Evolutionary conservation across 768 basidiomycete species (phyloP), one percentile per base, ranked within the genome.

Genomic region (Lyophyllum shimeji): DNA sequence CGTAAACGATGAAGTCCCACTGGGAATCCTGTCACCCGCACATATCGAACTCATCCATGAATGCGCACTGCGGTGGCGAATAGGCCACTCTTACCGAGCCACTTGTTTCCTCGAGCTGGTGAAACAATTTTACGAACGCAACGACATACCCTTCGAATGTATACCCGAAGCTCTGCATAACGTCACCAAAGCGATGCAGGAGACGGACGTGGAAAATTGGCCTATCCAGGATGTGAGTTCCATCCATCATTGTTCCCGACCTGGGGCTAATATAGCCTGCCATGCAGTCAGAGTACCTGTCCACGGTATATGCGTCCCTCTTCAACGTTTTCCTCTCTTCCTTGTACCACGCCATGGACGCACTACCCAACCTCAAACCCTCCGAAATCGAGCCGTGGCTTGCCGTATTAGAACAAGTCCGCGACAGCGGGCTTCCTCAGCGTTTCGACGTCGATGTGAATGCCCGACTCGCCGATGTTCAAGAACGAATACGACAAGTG

Each of bases 111-210:
- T 97, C 63, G 89, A 92, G 52, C 78, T 93, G 51, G 91, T 98
- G 50, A 88, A 85, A 59, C 84, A 88, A 48, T 86, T 94, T 67
- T 97, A 89, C 66, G 90, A 95, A 71, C 83, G 89, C 31, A 87
- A 90, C 59, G 87, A 94, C 59, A 92, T 98, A 5, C 97, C 97
- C 1, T 75, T 96, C 66, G 96, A 96, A 65, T 98, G 97, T 69
- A 84, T 98, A 50, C 90, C 90, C 0, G 97, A 98, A 70, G 96
- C 92, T 11, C 71, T 97, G 46, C 81, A 84, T 44, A 84, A 83
- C 54, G 80, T 96, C 18, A 72, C 78, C 18, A 90, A 89, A 66
- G 83, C 86, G 9, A 76, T 86, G 63, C 76, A 81, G 33, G 93
- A 95, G 58, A 81, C 79, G 29, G 83, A 87, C 7, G 65, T 90